These are phyloP conservation scores for Lobulomyces angularis DNA, from an alignment of 192 early-diverging fungal species.

Conservation along the genomic window DNA sequence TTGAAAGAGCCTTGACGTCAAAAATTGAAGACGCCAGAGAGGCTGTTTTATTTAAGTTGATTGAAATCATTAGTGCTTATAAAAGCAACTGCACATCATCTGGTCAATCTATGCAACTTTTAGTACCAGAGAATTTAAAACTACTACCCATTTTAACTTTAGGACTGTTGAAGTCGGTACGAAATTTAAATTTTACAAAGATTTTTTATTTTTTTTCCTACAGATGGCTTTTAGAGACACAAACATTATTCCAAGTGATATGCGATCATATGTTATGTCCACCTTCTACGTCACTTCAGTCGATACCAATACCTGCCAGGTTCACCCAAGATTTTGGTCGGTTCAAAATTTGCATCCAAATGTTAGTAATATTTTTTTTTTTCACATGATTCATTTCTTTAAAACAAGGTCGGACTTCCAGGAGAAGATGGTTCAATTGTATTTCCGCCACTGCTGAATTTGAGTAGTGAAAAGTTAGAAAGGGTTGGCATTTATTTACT, in stretches of 20 bases:
- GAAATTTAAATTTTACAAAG: background rate
- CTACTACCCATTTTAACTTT: slow-evolving; percentile 72
- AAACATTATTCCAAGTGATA: slow-evolving; percentile 53
- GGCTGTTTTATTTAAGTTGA: slow-evolving; percentile 70
- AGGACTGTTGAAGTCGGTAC: slow-evolving; percentile 74
- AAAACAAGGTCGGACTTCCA: slow-evolving; percentile 28
- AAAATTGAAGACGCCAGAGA: slow-evolving; percentile 91
- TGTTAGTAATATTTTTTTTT: slow-evolving; percentile 19
- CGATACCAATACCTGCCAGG: slow-evolving; percentile 56
- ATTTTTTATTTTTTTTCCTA: slow-evolving; percentile 8
- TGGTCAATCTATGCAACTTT: slow-evolving; percentile 66
- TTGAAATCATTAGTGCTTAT: slow-evolving; percentile 84
- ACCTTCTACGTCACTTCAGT: slow-evolving; percentile 68
- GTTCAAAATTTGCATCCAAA: slow-evolving; percentile 62
- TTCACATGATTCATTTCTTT: background rate
- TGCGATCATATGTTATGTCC: slow-evolving; percentile 71
- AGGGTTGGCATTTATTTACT: slow-evolving; percentile 79
- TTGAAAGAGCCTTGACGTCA: slow-evolving; percentile 71
- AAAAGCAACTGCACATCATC: slow-evolving; percentile 65
- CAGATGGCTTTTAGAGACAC: slow-evolving; percentile 33
- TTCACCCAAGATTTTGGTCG: slow-evolving; percentile 71
- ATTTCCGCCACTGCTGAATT: slow-evolving; percentile 66
- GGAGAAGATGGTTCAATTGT: slow-evolving; percentile 44
- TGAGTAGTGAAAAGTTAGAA: slow-evolving; percentile 73
- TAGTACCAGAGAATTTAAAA: slow-evolving; percentile 73